Conservation (phyloP, 352 stramenopile species). For the Chrysophaeum taylorii region DNA sequence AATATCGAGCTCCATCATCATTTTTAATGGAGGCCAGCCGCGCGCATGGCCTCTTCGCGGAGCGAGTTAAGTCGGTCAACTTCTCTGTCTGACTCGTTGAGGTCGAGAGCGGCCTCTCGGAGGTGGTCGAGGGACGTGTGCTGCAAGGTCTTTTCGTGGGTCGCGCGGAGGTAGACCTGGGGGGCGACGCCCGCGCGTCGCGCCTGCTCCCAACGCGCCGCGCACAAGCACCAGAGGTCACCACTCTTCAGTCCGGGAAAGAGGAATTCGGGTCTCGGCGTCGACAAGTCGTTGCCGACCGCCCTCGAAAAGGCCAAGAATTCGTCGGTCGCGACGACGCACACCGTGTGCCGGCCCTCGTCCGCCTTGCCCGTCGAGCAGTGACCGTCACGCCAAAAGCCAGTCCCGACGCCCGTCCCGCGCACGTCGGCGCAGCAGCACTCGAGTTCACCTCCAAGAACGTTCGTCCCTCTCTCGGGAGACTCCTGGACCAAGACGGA, state of each 20-base stretch:
- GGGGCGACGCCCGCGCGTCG: slow-evolving; percentile 42
- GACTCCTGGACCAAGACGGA: too few species aligned
- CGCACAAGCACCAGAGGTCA: slow-evolving; percentile 56
- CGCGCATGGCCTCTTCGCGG: too few species aligned
- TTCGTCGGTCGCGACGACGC: slow-evolving; percentile 44
- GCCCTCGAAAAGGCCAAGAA: slow-evolving; percentile 46
- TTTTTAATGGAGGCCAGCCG: too few species aligned
- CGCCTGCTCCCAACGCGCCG: slow-evolving; percentile 46
- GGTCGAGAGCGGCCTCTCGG: slow-evolving; percentile 38
- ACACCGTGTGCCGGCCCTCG: slow-evolving; percentile 46
- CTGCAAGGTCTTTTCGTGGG: slow-evolving; percentile 52
- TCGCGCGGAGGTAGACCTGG: slow-evolving; percentile 42
- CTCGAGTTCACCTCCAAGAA: slow-evolving; percentile 40
- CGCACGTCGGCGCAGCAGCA: slow-evolving; percentile 45
- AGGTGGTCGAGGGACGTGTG: slow-evolving; percentile 41
- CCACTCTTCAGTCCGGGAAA: slow-evolving; percentile 52
- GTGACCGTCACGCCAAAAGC: slow-evolving; percentile 48
- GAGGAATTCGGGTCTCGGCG: slow-evolving; percentile 41
- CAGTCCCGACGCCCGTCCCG: slow-evolving; percentile 44
- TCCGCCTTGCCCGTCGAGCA: slow-evolving; percentile 45
- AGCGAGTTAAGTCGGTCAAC: too few species aligned
- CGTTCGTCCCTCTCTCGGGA: too few species aligned
- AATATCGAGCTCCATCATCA: too few species aligned
- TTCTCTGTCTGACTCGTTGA: too few species aligned
- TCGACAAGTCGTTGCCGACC: slow-evolving; percentile 50